A percentile compares a stretch with the other conserved stretches of the same genome.
These are phyloP conservation scores for Globisporangium irregulare DNA, from an alignment of 352 stramenopile genomes.

Conservation along the genomic window DNA sequence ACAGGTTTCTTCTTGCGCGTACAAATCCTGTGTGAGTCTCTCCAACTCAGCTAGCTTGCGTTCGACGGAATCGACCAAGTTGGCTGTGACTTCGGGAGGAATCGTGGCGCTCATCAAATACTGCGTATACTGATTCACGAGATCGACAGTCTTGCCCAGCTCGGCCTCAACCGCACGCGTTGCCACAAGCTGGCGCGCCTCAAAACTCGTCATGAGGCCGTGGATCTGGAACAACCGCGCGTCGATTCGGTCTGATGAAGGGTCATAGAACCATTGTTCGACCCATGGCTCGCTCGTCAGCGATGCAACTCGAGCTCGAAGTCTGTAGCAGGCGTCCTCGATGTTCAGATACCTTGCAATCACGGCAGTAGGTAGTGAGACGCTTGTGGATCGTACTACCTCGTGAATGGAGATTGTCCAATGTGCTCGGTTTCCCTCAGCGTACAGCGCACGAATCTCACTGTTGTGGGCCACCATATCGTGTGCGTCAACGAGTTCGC, in stretches of 20 bases:
- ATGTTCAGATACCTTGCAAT: background rate
- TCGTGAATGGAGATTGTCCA: background rate
- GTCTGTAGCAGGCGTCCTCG: background rate
- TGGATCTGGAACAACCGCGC: background rate
- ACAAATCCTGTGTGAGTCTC: background rate
- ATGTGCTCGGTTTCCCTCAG: background rate
- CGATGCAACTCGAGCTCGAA: background rate
- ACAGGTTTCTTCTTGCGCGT: background rate
- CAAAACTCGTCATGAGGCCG: background rate
- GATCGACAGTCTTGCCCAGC: background rate
- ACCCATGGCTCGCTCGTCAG: background rate
- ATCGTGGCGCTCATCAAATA: background rate
- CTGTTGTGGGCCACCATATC: background rate
- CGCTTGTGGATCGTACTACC: background rate
- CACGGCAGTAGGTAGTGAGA: background rate
- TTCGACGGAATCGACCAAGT: background rate
- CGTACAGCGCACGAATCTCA: background rate
- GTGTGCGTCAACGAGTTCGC: background rate
- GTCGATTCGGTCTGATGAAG: background rate
- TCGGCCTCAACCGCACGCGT: background rate
- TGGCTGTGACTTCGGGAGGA: background rate
- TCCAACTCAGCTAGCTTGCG: background rate
- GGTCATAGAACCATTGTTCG: background rate
- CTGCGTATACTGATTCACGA: background rate
- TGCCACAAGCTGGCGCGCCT: background rate